These are phyloP conservation scores for Larix sibirica DNA, from an alignment of 83 land plant genomes.

Conservation along the genomic window DNA sequence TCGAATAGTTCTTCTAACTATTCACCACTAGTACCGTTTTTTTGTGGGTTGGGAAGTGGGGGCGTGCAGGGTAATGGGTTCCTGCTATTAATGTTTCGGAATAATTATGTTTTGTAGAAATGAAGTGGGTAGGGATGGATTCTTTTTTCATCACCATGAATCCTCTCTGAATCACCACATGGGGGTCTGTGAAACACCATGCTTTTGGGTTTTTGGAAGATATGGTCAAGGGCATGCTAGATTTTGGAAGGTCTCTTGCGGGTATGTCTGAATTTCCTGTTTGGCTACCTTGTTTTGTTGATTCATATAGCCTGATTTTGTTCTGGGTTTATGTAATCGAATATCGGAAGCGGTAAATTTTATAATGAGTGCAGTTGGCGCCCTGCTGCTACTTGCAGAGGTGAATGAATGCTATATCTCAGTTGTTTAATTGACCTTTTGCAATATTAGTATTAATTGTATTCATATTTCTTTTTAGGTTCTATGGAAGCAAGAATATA, in stretches of 20 bases:
- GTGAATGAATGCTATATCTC: too few species aligned
- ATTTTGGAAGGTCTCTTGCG: neutral
- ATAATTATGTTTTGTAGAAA: too few species aligned
- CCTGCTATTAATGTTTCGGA: too few species aligned
- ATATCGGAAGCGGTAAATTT: too few species aligned
- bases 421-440: too few species aligned
- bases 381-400: neutral
- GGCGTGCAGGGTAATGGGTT: too few species aligned
- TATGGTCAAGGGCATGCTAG: neutral
- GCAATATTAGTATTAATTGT: too few species aligned
- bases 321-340: neutral
- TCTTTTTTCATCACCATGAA: neutral
- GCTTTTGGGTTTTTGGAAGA: neutral
- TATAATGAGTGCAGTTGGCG: neutral
- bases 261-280: neutral
- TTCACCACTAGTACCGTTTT: neutral
- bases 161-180: too few species aligned
- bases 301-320: neutral
- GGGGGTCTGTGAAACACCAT: neutral
- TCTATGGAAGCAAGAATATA: too few species aligned
- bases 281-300: neutral
- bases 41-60: neutral
- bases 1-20: conserved; percentile 30
- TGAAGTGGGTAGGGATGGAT: neutral
- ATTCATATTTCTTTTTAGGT: too few species aligned